Conservation (phyloP, 371 early-diverging fungal species). For the Syncephalastrum contaminatum region DNA sequence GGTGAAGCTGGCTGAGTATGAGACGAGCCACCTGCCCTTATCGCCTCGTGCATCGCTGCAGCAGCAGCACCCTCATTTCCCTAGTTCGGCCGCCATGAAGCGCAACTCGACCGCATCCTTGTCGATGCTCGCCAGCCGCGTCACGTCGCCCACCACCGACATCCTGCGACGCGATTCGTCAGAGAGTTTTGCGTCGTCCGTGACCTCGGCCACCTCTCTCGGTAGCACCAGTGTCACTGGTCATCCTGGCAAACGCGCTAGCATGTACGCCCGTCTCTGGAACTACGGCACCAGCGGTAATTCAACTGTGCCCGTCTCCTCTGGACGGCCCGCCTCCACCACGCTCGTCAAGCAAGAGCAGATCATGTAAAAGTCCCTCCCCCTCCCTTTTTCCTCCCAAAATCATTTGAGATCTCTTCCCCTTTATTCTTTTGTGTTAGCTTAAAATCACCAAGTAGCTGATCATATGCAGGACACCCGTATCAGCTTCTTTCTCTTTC, state of each 20-base stretch:
- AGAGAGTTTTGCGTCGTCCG: constrained; percentile 4
- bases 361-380: no score
- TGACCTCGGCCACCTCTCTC: constrained; percentile 3
- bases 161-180: no score
- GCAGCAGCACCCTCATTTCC: constrained; percentile 20
- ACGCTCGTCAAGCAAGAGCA: no score
- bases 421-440: no score
- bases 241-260: constrained; percentile 36
- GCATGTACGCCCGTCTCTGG: constrained; percentile 42
- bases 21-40: constrained; percentile 9
- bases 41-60: constrained; percentile 29
- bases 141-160: constrained; percentile 20
- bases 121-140: constrained; percentile 25
- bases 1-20: constrained; percentile 38
- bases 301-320: no score
- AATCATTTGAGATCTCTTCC: no score
- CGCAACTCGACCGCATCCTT: constrained; percentile 32
- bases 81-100: constrained; percentile 25
- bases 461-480: no score
- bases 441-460: no score
- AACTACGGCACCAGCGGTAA: neutral
- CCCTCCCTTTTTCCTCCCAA: no score
- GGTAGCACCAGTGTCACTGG: constrained; percentile 28
- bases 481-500: no score
- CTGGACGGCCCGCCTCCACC: no score